phyloP scores from a whole-genome alignment of 73 alveolate genomes.

The Paramecium bursaria region DNA sequence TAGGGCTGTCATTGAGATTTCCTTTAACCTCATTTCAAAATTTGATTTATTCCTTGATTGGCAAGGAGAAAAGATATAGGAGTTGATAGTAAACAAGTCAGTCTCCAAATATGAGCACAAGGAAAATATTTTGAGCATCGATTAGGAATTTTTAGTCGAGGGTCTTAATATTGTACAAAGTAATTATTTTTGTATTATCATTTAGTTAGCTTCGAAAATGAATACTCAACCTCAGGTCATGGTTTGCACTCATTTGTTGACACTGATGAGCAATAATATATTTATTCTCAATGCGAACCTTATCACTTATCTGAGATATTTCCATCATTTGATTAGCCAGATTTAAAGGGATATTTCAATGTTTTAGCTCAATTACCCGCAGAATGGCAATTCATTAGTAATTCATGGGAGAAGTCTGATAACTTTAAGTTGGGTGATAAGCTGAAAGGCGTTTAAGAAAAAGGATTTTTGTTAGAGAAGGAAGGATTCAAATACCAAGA shows the following conservation, averaged over 20 bases:
- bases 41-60: no score
- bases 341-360: slow-evolving; percentile 81
- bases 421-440: neutral
- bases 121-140: no score
- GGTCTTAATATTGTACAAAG: no score
- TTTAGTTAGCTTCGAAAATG: slow-evolving; percentile 71
- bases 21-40: no score
- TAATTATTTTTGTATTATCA: neutral
- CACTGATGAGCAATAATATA: slow-evolving; percentile 91
- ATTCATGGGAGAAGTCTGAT: slow-evolving; percentile 21
- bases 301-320: slow-evolving; percentile 82
- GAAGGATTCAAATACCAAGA: slow-evolving; percentile 1
- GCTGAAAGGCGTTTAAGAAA: slow-evolving; percentile 2
- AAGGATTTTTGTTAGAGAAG: neutral
- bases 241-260: slow-evolving; percentile 92
- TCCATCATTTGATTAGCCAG: slow-evolving; percentile 92
- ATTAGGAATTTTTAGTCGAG: no score
- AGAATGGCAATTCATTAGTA: slow-evolving; percentile 45
- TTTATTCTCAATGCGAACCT: slow-evolving; percentile 90
- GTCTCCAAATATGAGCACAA: no score
- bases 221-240: slow-evolving; percentile 86
- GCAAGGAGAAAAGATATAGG: no score
- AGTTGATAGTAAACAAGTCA: no score
- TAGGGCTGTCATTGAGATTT: no score
- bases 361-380: slow-evolving; percentile 75